Percentiles rank a stretch among this genome's conserved stretches.
These are phyloP conservation scores for Primulina huaijiensis DNA, from an alignment of 257 asterid species.

Conservation along the genomic window DNA sequence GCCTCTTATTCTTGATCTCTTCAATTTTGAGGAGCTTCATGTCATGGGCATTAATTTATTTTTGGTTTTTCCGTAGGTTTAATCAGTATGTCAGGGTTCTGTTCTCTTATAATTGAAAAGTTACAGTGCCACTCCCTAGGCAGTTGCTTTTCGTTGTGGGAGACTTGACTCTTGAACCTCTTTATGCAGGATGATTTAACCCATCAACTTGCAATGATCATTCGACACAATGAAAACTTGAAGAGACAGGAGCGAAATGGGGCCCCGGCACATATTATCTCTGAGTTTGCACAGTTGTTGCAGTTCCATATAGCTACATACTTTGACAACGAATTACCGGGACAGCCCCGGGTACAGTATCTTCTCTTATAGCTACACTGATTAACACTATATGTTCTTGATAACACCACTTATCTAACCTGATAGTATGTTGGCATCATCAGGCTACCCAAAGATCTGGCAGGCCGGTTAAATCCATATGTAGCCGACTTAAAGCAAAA, in stretches of 20 bases:
- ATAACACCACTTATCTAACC: conserved; percentile 19
- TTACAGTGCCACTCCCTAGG: conserved; percentile 6
- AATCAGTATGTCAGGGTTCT: conserved; percentile 18
- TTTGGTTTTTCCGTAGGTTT: conserved; percentile 21
- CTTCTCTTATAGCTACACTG: conserved; percentile 4
- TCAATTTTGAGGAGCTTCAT: conserved; percentile 12
- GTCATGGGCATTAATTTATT: conserved; percentile 10
- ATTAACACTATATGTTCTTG: conserved; percentile 7
- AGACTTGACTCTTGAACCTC: conserved; percentile 26
- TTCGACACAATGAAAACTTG: conserved; percentile 92
- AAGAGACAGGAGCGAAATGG: conserved; percentile 98
- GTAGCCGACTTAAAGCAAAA: conserved; percentile 96
- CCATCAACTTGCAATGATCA: conserved; percentile 97
- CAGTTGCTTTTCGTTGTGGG: conserved; percentile 1
- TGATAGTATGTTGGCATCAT: conserved; percentile 11
- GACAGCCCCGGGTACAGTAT: conserved; percentile 90
- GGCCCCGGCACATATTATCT: conserved; percentile 97
- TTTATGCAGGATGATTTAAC: conserved; percentile 92
- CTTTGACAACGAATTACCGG: conserved; percentile 96
- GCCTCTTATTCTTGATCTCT: conserved; percentile 29
- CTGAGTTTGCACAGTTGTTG: conserved; percentile 94
- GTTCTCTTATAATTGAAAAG: conserved; percentile 8
- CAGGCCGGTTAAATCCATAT: conserved; percentile 93
- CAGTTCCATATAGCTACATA: conserved; percentile 99
- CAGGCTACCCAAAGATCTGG: conserved; percentile 99